These are phyloP conservation scores for Metschnikowia dekortorum DNA, from an alignment of 805 yeast species.

Conservation along the genomic window DNA sequence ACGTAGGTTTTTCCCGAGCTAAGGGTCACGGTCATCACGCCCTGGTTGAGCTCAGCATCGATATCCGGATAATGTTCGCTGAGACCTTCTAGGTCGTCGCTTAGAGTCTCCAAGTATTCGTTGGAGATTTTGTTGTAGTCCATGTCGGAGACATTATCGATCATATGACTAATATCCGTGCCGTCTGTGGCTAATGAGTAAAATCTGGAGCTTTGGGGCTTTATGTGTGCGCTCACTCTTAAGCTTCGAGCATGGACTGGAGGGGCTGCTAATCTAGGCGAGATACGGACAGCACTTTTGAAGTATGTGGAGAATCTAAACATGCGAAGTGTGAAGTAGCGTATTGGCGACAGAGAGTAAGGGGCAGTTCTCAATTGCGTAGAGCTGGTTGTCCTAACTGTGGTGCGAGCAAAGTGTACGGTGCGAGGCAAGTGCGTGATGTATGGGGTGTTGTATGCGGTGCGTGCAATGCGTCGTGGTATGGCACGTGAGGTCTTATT, in stretches of 20 bases:
- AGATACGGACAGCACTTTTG: not conserved
- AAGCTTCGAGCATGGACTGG: not conserved
- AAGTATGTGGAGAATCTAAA: not conserved
- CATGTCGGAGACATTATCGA: constrained; percentile 42
- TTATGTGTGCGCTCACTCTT: not conserved
- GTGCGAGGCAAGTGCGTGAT: too few species aligned
- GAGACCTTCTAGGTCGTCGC: constrained; percentile 63
- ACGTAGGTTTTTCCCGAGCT: constrained; percentile 82
- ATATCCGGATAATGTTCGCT: constrained; percentile 59
- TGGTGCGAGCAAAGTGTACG: not conserved
- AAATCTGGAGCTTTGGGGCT: not conserved
- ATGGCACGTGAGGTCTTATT: too few species aligned
- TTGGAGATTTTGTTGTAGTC: constrained; percentile 66
- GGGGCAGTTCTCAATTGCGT: not conserved
- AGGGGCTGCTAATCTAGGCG: not conserved
- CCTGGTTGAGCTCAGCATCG: constrained; percentile 79
- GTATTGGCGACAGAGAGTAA: not conserved
- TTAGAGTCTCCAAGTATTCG: constrained; percentile 61
- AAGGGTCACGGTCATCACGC: constrained; percentile 72
- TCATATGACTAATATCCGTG: constrained; percentile 45
- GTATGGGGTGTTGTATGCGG: too few species aligned
- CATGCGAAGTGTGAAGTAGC: not conserved
- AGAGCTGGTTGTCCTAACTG: not conserved
- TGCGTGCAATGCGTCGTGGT: too few species aligned
- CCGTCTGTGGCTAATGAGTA: constrained; percentile 48